Evolutionary conservation across 176 grass and related monocot species (phyloP), one percentile per base, ranked within the genome.

Genomic region (Aegilops umbellulata): DNA sequence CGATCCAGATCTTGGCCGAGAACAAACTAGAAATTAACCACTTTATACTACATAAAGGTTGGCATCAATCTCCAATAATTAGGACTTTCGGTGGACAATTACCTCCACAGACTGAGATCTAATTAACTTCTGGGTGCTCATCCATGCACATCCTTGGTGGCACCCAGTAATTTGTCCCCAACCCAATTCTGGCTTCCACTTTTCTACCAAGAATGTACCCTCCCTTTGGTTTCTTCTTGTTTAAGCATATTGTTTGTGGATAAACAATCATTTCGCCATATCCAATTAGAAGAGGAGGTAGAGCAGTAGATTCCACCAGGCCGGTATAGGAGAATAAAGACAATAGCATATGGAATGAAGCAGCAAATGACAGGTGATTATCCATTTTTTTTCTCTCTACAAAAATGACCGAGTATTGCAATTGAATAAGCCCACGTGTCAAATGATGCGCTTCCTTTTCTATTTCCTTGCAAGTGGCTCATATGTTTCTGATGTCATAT

Each of bases 11-110:
- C 36, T 49, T 19, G 32, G 0, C 0, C 4, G 4, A 49, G 46
- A 0, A 0, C 6, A n/a, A 38, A 73, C 17, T 26, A 3, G 11
- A 11, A 10, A 34, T 14, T 35, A 49, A 35, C 17, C 27, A 36
- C 10, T 14, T 14, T 8, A 17, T 81, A 41, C 3, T 38, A 69
- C 17, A 57, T 73, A 71, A 73, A 1, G 2, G 8, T 0, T 8
- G 7, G 60, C 29, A 82, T 20, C 34, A 20, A 15, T 87, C 65
- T 46, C 2, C 8, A 74, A 67, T 67, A 84, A 67, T 67, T 15
- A 60, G 6, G 11, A 42, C 85, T 87, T 91, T 87, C 85, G 60
- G 89, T 76, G 60, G 60, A 53, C 60, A 60, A 39, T 49, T 35
- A 84, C 65, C 65, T 60, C 23, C 38, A 7, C 2, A 14, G 49